These are phyloP conservation scores for Podila minutissima DNA, from an alignment of 192 early-diverging fungal genomes.

Conservation along the genomic window DNA sequence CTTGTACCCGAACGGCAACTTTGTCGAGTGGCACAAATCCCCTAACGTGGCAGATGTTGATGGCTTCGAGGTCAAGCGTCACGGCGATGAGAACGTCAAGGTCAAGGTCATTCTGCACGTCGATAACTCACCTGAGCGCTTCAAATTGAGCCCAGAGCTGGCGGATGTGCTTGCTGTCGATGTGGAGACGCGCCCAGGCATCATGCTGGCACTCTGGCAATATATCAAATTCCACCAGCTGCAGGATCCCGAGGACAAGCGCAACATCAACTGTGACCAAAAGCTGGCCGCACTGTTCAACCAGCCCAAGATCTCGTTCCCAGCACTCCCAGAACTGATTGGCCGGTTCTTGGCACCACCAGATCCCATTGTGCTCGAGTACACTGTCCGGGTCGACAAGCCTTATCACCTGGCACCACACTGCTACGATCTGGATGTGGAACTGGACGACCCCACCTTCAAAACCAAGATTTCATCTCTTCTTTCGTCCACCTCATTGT, in stretches of 20 bases:
- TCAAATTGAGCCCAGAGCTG: conserved; percentile 80
- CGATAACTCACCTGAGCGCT: conserved; percentile 82
- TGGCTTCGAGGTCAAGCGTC: conserved; percentile 94
- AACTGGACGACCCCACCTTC: conserved; percentile 77
- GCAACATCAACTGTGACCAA: conserved; percentile 86
- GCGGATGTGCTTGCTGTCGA: conserved; percentile 82
- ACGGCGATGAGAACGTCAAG: conserved; percentile 86
- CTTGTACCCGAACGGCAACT: conserved; percentile 81
- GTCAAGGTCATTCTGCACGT: conserved; percentile 83
- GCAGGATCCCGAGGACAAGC: conserved; percentile 91
- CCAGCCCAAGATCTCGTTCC: conserved; percentile 74
- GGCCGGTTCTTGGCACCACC: conserved; percentile 76
- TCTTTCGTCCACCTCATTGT: conserved; percentile 54
- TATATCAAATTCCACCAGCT: conserved; percentile 95
- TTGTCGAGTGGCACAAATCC: conserved; percentile 78
- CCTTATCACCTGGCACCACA: conserved; percentile 76
- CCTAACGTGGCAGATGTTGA: conserved; percentile 67
- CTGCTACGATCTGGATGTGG: conserved; percentile 94
- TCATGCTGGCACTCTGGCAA: conserved; percentile 94
- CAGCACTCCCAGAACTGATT: conserved; percentile 85
- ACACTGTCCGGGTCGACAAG: conserved; percentile 87
- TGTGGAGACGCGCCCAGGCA: conserved; percentile 74
- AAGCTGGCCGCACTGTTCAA: conserved; percentile 76
- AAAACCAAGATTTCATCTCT: conserved; percentile 65
- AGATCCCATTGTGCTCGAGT: conserved; percentile 91